These are phyloP conservation scores for Trichaptum fuscoviolaceum DNA, from an alignment of 768 basidiomycete species.

Conservation along the genomic window DNA sequence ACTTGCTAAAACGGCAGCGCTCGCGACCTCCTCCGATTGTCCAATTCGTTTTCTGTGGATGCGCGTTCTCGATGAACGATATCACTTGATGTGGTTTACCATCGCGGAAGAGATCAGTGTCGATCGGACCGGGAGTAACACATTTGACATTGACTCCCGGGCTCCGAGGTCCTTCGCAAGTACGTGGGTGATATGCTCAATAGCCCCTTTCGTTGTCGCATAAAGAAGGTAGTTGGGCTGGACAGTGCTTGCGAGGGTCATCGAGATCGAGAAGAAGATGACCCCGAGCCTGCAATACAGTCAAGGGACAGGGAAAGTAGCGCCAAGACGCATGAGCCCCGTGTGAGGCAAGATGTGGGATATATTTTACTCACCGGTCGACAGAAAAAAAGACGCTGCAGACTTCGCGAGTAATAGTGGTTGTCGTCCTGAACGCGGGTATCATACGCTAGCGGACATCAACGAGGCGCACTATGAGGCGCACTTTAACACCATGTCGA, in stretches of 20 bases:
- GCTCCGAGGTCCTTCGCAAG: conserved; percentile 53
- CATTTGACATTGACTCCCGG: conserved; percentile 53
- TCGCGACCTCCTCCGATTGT: conserved; percentile 48
- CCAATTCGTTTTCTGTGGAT: conserved; percentile 44
- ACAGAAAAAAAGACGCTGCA: conserved; percentile 38
- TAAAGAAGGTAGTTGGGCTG: conserved; percentile 46
- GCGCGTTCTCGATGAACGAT: conserved; percentile 37
- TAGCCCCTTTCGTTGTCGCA: conserved; percentile 47
- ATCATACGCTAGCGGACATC: conserved; percentile 42
- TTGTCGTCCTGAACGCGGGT: conserved; percentile 56
- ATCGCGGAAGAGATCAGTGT: conserved; percentile 49
- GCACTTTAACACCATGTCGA: conserved; percentile 61
- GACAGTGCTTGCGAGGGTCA: conserved; percentile 41
- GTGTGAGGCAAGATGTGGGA: conserved; percentile 3
- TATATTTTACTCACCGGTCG: conserved; percentile 41
- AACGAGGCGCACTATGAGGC: conserved; percentile 55
- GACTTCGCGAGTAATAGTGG: conserved; percentile 52
- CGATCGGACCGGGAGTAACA: conserved; percentile 50
- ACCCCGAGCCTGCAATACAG: conserved; percentile 37
- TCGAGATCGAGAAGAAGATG: conserved; percentile 51
- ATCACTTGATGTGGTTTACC: conserved; percentile 46
- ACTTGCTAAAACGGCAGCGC: conserved; percentile 44
- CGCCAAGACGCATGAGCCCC: neutral
- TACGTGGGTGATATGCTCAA: conserved; percentile 49
- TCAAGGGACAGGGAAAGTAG: conserved; percentile 3